Conservation (phyloP, 2,329 filamentous ascomycete genomes). For the Fusarium sterilihyphosum region DNA sequence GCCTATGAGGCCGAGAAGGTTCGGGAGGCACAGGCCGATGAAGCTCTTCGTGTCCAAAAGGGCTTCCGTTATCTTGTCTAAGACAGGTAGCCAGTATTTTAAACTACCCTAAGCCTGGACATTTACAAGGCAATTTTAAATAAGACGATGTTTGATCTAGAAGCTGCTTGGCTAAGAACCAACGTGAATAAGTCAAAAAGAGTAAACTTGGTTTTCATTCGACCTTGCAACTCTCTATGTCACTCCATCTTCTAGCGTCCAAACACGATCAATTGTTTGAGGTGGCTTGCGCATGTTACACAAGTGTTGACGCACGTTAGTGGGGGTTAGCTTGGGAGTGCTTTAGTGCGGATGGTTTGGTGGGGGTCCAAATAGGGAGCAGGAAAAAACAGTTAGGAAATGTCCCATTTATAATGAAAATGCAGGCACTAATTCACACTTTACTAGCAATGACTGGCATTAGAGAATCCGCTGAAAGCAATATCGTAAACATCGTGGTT, state of each 20-base stretch:
- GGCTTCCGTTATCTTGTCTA: slow-evolving; percentile 60
- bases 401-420: background rate
- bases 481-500: background rate
- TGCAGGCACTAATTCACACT: too few species aligned
- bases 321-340: background rate
- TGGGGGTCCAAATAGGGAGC: background rate
- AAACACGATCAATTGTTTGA: accelerated
- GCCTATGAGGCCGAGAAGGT: slow-evolving; percentile 45
- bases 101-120: background rate
- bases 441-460: background rate
- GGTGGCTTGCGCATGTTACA: background rate
- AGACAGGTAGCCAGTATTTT: background rate
- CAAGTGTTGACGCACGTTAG: background rate
- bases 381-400: background rate
- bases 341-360: background rate
- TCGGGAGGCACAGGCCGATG: slow-evolving; percentile 53
- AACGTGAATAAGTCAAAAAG: accelerated
- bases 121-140: background rate
- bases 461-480: background rate
- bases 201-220: too few species aligned
- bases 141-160: background rate
- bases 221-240: too few species aligned
- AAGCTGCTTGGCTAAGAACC: background rate
- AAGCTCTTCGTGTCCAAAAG: slow-evolving; percentile 56
- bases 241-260: too few species aligned